Evolutionary conservation across 2,329 filamentous ascomycete species (phyloP).

Genomic region (Ampelomyces quisqualis): DNA sequence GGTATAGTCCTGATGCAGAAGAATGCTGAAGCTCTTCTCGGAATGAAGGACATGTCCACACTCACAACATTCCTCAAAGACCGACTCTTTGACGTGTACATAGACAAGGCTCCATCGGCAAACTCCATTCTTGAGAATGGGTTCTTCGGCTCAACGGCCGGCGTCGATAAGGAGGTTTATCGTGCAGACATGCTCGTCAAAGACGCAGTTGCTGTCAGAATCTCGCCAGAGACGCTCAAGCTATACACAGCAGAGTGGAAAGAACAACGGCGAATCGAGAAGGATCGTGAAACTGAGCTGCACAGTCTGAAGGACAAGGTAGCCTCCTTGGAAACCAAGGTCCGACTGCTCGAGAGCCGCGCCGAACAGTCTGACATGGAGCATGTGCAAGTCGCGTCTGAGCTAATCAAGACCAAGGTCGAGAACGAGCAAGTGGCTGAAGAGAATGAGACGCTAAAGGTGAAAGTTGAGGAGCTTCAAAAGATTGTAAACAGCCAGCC

Average conservation of each 20-base stretch:
- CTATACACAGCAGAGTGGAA: conserved; percentile 87
- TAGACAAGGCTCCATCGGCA: conserved; percentile 89
- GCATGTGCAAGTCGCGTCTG: conserved; percentile 85
- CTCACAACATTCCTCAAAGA: conserved; percentile 92
- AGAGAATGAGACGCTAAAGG: conserved; percentile 82
- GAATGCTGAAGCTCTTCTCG: conserved; percentile 75
- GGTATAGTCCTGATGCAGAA: conserved; percentile 96
- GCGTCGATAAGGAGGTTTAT: conserved; percentile 92
- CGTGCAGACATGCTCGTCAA: conserved; percentile 89
- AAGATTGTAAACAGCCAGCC: conserved; percentile 88
- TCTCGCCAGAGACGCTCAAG: conserved; percentile 79
- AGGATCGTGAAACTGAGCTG: conserved; percentile 78
- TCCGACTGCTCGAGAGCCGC: conserved; percentile 84
- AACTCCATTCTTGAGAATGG: conserved; percentile 92
- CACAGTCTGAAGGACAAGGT: conserved; percentile 63
- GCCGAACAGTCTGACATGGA: conserved; percentile 86
- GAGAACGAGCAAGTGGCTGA: conserved; percentile 89
- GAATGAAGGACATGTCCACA: conserved; percentile 86
- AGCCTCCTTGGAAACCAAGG: conserved; percentile 66
- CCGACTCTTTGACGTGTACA: conserved; percentile 92
- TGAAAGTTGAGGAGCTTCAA: conserved; percentile 81
- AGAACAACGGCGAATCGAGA: conserved; percentile 79
- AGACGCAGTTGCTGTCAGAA: conserved; percentile 84
- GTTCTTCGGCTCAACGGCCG: conserved; percentile 92
- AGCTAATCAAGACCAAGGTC: conserved; percentile 88